Percentiles rank a stretch among this genome's conserved stretches.
Evolutionary conservation across 352 stramenopile genomes (phyloP).

Genomic region (Saprolegnia diclina): DNA sequence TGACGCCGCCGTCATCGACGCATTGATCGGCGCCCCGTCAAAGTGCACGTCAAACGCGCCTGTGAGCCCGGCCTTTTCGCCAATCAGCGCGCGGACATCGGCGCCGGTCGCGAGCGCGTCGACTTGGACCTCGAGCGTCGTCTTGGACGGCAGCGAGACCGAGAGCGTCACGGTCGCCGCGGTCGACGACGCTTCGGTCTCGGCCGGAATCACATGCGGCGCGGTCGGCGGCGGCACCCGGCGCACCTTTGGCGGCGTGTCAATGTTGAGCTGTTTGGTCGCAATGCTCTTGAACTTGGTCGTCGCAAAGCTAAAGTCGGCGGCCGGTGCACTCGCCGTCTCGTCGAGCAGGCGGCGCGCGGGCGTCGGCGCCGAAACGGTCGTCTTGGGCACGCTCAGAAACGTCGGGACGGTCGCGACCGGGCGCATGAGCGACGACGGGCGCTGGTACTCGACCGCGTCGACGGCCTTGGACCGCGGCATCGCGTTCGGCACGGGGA

Average conservation of each 20-base stretch:
- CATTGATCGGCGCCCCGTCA: background rate
- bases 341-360: constrained; percentile 5
- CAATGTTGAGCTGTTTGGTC: constrained; percentile 23
- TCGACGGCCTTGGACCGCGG: background rate
- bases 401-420: constrained; percentile 5
- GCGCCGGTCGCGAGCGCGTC: constrained; percentile 6
- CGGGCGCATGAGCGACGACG: background rate
- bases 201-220: constrained; percentile 12
- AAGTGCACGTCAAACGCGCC: background rate
- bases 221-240: background rate
- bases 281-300: constrained; percentile 27
- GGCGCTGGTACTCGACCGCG: constrained; percentile 4
- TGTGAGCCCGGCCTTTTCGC: background rate
- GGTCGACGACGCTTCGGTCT: background rate
- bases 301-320: constrained; percentile 19
- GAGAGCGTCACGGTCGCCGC: background rate
- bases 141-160: constrained; percentile 17
- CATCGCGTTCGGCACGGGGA: constrained; percentile 23
- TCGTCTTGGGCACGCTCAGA: background rate
- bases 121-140: background rate
- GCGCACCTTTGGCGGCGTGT: constrained; percentile 14
- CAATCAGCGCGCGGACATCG: background rate
- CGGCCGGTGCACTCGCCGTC: background rate
- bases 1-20: background rate
- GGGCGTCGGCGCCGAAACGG: background rate